These are phyloP conservation scores for Mycena crocata DNA, from an alignment of 768 basidiomycete genomes.

Conservation along the genomic window DNA sequence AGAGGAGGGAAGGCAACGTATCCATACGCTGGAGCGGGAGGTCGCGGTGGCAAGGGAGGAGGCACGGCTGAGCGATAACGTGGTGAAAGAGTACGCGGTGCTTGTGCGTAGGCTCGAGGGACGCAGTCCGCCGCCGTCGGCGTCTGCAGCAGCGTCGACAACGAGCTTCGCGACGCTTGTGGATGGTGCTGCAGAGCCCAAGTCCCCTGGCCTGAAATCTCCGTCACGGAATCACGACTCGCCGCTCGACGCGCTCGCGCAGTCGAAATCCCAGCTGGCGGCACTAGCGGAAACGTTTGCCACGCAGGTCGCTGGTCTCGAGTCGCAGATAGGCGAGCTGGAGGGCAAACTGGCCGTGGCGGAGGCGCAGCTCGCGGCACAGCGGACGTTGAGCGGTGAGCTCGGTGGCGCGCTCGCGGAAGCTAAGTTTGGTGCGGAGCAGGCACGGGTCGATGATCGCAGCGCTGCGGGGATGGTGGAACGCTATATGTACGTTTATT, in stretches of 20 bases:
- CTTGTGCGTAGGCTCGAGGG: slow-evolving; percentile 75
- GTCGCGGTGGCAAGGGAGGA: slow-evolving; percentile 67
- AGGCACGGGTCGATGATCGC: slow-evolving; percentile 71
- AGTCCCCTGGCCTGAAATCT: no score
- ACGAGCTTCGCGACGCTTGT: slow-evolving; percentile 23
- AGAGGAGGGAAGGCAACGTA: slow-evolving; percentile 62
- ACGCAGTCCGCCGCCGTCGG: slow-evolving; percentile 42
- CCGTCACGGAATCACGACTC: no score
- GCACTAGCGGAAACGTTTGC: slow-evolving; percentile 61
- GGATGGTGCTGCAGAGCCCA: no score
- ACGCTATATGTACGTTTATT: slow-evolving; percentile 77
- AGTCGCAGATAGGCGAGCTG: slow-evolving; percentile 54
- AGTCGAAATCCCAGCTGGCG: neutral
- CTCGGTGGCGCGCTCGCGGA: slow-evolving; percentile 60
- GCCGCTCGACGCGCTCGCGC: neutral
- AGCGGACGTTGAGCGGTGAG: slow-evolving; percentile 54
- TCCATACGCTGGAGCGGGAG: slow-evolving; percentile 59
- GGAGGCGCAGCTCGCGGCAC: slow-evolving; percentile 57
- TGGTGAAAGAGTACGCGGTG: slow-evolving; percentile 79
- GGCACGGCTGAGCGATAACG: slow-evolving; percentile 69
- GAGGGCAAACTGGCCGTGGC: slow-evolving; percentile 57
- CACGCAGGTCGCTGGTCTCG: slow-evolving; percentile 57
- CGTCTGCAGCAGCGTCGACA: neutral
- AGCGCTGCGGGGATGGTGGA: slow-evolving; percentile 87
- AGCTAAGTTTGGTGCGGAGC: slow-evolving; percentile 63